phyloP scores from a whole-genome alignment of 148 eudicot species.

The Persicaria maculosa region DNA sequence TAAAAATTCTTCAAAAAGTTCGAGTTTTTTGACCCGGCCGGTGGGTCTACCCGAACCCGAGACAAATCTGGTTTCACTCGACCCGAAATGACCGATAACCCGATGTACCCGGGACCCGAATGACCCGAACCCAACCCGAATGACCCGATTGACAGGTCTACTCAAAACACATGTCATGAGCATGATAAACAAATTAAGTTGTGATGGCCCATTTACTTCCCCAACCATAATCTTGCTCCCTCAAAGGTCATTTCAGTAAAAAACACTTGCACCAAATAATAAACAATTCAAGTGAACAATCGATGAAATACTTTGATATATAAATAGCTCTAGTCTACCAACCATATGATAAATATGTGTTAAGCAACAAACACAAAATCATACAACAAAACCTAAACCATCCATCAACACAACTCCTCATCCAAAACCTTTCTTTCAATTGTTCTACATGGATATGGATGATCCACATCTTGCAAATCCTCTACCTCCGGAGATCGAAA shows the following conservation, averaged over 20 bases:
- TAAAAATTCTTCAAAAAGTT: too few relatives aligned
- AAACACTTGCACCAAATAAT: neutral
- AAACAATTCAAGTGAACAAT: neutral
- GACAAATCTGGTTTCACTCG: too few relatives aligned
- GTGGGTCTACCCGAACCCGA: too few relatives aligned
- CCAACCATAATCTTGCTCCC: neutral
- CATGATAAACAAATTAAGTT: too few relatives aligned
- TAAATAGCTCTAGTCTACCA: neutral
- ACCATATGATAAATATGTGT: neutral
- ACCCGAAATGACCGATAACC: too few relatives aligned
- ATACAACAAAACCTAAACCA: neutral
- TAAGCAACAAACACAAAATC: neutral
- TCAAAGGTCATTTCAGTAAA: constrained; percentile 6
- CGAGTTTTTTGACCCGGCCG: too few relatives aligned
- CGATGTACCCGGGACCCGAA: too few relatives aligned
- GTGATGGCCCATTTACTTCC: neutral
- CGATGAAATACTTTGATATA: neutral
- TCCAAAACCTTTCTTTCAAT: neutral
- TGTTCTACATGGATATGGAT: neutral
- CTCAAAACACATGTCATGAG: too few relatives aligned
- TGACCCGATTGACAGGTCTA: too few relatives aligned
- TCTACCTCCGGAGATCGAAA: neutral
- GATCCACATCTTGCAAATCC: neutral
- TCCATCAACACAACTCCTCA: neutral
- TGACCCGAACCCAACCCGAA: too few relatives aligned